A percentile compares a stretch with the other conserved stretches of the same genome.
phyloP scores from a whole-genome alignment of 108 stramenopile genomes.

The Ochromonas danica region DNA sequence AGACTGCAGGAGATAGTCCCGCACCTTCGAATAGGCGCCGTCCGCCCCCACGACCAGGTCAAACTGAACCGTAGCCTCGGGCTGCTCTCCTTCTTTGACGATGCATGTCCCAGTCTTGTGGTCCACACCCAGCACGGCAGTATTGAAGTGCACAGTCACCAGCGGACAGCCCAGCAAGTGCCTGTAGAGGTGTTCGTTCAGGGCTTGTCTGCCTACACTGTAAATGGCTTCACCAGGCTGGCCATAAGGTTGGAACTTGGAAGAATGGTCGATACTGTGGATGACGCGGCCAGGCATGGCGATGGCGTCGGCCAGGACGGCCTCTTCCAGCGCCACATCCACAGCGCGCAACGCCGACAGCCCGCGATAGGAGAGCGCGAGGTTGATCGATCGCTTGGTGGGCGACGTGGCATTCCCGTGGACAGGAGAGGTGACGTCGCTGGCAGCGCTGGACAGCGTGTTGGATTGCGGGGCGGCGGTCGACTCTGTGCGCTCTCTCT shows the following conservation, averaged over 20 bases:
- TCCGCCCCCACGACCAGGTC: slow-evolving; percentile 65
- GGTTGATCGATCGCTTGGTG: slow-evolving; percentile 47
- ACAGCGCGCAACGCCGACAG: slow-evolving; percentile 30
- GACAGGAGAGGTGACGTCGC: not conserved
- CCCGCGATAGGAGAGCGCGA: slow-evolving; percentile 45
- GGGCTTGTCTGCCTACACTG: slow-evolving; percentile 34
- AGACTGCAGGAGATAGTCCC: slow-evolving; percentile 48
- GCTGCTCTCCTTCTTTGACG: not conserved
- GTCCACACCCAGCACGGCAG: too few species aligned
- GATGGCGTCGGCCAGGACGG: slow-evolving; percentile 5
- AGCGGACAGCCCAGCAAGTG: too few species aligned
- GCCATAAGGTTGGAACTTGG: slow-evolving; percentile 41
- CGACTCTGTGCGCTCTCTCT: not conserved
- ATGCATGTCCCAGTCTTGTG: too few species aligned
- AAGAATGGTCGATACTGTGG: slow-evolving; percentile 34
- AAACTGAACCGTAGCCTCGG: not conserved
- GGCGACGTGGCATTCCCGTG: not conserved
- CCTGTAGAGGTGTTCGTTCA: too few species aligned
- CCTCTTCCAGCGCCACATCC: slow-evolving; percentile 19
- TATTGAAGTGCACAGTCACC: too few species aligned
- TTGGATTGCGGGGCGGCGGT: not conserved
- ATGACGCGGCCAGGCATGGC: slow-evolving; percentile 43
- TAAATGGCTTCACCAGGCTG: slow-evolving; percentile 33
- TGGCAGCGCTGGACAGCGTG: not conserved
- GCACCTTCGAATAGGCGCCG: slow-evolving; percentile 67